Conservation (phyloP, 129 eudicot species). For the Flaveria brownii region DNA sequence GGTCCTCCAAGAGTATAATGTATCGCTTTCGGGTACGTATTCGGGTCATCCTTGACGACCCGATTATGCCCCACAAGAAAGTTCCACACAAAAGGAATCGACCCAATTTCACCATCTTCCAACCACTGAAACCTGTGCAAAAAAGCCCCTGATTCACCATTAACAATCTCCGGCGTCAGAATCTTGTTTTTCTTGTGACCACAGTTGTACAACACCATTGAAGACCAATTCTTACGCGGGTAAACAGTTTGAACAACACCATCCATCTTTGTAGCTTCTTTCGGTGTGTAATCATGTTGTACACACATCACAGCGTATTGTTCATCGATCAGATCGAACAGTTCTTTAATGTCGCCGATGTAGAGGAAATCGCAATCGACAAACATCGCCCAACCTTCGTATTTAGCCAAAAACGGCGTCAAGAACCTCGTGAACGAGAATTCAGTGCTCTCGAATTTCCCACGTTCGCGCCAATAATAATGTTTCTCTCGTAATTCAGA, state of each 20-base stretch:
- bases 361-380: conserved; percentile 93
- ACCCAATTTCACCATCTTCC: conserved; percentile 86
- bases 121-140: conserved; percentile 90
- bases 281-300: conserved; percentile 90
- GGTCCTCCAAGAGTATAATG: conserved; percentile 98
- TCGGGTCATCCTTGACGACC: conserved; percentile 61
- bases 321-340: conserved; percentile 68
- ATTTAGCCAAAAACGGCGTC: conserved; percentile 71
- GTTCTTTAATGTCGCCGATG: conserved; percentile 65
- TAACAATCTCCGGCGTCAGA: conserved; percentile 82
- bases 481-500: conserved; percentile 59
- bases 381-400: conserved; percentile 92
- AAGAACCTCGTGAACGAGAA: conserved; percentile 76
- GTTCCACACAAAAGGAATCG: conserved; percentile 91
- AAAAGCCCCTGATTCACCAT: conserved; percentile 71
- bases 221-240: conserved; percentile 95
- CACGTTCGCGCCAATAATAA: conserved; percentile 78
- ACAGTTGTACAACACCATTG: conserved; percentile 94
- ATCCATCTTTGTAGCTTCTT: conserved; percentile 94
- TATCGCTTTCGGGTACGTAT: conserved; percentile 73
- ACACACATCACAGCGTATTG: conserved; percentile 90
- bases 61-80: conserved; percentile 91
- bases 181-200: conserved; percentile 72
- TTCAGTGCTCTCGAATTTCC: conserved; percentile 83
- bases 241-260: conserved; percentile 93